Evolutionary conservation across 441 rosid genomes (phyloP).

Genomic region (Populus hybrid): DNA sequence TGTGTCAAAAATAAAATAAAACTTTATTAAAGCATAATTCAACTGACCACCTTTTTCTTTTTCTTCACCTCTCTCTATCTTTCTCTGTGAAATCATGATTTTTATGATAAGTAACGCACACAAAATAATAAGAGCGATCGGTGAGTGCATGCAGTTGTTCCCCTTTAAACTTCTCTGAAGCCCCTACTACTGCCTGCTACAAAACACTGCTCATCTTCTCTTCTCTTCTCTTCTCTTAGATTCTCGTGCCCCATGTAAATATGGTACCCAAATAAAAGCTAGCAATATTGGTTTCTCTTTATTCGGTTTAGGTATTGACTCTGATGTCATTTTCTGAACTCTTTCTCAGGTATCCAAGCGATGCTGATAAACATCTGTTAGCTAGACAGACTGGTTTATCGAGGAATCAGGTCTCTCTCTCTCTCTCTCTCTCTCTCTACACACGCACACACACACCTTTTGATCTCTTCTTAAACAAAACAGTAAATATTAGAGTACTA

Average conservation of each 20-base stretch:
- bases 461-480: background rate
- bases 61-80: background rate
- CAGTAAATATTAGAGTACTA: conserved; percentile 14
- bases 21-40: conserved; percentile 24
- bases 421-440: background rate
- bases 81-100: background rate
- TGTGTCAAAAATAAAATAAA: background rate
- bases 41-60: background rate
- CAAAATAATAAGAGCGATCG: conserved; percentile 5
- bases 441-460: background rate
- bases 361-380: conserved; percentile 96
- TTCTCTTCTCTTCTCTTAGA: conserved; percentile 45
- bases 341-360: conserved; percentile 99
- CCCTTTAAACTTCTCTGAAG: conserved; percentile 8
- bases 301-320: conserved; percentile 28
- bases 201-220: background rate
- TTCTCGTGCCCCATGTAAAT: conserved; percentile 55
- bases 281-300: conserved; percentile 20
- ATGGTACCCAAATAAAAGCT: conserved; percentile 9
- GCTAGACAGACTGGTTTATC: conserved; percentile 98
- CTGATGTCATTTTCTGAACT: conserved; percentile 73
- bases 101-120: background rate
- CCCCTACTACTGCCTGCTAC: conserved; percentile 18
- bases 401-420: conserved; percentile 71
- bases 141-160: conserved; percentile 37